A percentile compares a stretch with the other conserved stretches of the same genome.
phyloP scores from a whole-genome alignment of 2,329 filamentous ascomycete species.

The Trichophyton mentagrophytes region DNA sequence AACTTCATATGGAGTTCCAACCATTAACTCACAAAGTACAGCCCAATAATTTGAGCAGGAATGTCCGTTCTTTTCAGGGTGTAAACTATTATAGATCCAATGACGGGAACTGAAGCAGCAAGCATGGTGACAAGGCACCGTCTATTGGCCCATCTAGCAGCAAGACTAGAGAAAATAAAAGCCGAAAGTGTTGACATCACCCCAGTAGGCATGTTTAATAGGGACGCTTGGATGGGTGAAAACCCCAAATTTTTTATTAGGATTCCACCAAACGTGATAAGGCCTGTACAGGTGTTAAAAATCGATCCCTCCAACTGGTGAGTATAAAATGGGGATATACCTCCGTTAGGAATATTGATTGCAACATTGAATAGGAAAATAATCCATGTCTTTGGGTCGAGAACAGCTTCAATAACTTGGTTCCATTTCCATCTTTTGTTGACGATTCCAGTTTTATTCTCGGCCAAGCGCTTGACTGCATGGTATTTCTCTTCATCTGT shows the following conservation, averaged over 20 bases:
- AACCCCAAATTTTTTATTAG: conserved; percentile 57
- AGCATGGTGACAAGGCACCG: conserved; percentile 22
- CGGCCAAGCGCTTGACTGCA: conserved; percentile 29
- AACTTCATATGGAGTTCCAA: not conserved
- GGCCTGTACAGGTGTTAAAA: conserved; percentile 13
- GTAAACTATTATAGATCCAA: conserved; percentile 22
- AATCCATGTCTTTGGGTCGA: conserved; percentile 29
- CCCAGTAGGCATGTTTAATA: conserved; percentile 28
- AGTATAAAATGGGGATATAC: conserved; percentile 12
- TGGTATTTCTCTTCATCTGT: conserved; percentile 44
- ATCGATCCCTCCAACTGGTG: not conserved
- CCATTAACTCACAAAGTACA: conserved; percentile 22
- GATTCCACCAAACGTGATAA: conserved; percentile 28
- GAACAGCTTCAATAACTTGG: conserved; percentile 21
- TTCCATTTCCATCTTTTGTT: conserved; percentile 21
- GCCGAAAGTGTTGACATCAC: conserved; percentile 24
- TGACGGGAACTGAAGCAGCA: conserved; percentile 21
- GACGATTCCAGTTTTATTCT: conserved; percentile 29
- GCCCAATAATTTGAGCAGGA: conserved; percentile 29
- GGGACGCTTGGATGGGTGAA: conserved; percentile 37
- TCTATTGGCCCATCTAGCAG: conserved; percentile 21
- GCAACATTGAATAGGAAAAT: conserved; percentile 24
- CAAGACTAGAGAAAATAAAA: conserved; percentile 21
- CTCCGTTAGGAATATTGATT: conserved; percentile 29
- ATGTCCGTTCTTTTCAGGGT: conserved; percentile 22